Evolutionary conservation across 164 flowering plant genomes (phyloP).

Genomic region (Stephania cephalantha): DNA sequence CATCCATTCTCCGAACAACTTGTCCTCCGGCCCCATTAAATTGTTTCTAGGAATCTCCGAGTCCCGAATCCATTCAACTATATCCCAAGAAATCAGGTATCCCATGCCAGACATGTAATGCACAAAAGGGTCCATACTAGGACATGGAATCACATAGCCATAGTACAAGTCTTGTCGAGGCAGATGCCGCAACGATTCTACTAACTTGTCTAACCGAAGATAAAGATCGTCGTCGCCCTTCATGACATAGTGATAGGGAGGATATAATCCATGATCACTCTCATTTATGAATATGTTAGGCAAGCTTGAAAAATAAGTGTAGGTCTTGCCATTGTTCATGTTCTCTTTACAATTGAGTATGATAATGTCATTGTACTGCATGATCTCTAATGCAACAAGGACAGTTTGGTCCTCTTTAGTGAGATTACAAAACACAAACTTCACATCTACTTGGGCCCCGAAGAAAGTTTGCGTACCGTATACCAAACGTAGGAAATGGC

Average conservation of each 20-base stretch:
- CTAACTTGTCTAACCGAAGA: conserved; percentile 37
- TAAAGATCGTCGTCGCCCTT: conserved; percentile 68
- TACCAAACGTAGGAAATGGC: conserved; percentile 67
- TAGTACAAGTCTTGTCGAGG: conserved; percentile 75
- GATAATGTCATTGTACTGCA: conserved; percentile 70
- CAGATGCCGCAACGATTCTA: conserved; percentile 46
- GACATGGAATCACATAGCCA: conserved; percentile 80
- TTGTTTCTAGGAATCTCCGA: conserved; percentile 53
- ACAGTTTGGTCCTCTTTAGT: conserved; percentile 70
- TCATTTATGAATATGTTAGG: conserved; percentile 38
- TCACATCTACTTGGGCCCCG: conserved; percentile 52
- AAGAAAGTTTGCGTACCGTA: conserved; percentile 51
- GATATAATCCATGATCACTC: conserved; percentile 17
- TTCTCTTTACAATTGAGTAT: conserved; percentile 74
- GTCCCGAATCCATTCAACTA: conserved; percentile 59
- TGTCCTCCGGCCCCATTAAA: conserved; percentile 72
- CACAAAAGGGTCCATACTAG: conserved; percentile 71
- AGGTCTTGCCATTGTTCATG: conserved; percentile 86
- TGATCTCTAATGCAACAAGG: conserved; percentile 73
- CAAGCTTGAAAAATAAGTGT: conserved; percentile 67
- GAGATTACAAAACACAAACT: conserved; percentile 80
- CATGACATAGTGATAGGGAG: conserved; percentile 76
- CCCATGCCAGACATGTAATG: conserved; percentile 95
- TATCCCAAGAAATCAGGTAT: conserved; percentile 72
- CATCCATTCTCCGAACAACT: conserved; percentile 64